These are phyloP conservation scores for Pelargonium exstipulatum DNA, from an alignment of 441 rosid species.

Conservation along the genomic window DNA sequence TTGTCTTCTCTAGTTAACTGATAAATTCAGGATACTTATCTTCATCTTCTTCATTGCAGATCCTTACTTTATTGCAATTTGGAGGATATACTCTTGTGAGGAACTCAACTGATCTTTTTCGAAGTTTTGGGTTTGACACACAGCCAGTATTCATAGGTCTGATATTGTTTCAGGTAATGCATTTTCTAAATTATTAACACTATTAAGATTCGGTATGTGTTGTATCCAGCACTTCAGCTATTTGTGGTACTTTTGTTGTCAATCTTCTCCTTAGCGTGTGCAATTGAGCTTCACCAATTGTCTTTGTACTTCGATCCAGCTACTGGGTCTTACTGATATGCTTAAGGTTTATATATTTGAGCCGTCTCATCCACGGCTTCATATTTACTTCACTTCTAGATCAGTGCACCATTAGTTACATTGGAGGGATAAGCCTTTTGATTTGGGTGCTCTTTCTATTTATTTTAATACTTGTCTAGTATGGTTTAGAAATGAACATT, in stretches of 20 bases:
- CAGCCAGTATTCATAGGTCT: slow-evolving; percentile 96
- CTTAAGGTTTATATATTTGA: background rate
- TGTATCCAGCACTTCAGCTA: background rate
- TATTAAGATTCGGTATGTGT: background rate
- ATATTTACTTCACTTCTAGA: background rate
- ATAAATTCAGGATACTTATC: background rate
- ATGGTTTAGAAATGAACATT: too few species aligned
- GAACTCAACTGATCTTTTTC: slow-evolving; percentile 84
- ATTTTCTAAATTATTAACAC: background rate
- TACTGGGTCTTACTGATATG: too few species aligned
- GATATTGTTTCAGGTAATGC: slow-evolving; percentile 82
- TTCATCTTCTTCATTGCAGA: slow-evolving; percentile 38
- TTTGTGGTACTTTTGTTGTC: background rate
- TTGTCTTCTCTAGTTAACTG: background rate
- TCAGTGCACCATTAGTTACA: background rate
- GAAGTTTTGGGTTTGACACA: slow-evolving; percentile 89
- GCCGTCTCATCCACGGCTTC: background rate
- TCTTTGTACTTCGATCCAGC: too few species aligned
- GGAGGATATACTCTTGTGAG: slow-evolving; percentile 98
- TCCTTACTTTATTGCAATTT: slow-evolving; percentile 78
- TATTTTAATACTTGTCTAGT: too few species aligned
- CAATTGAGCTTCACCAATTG: too few species aligned
- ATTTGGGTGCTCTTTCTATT: too few species aligned
- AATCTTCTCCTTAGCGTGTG: too few species aligned
- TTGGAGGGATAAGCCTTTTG: too few species aligned